Conservation (phyloP, 371 early-diverging fungal species). For the Mucor irregularis region DNA sequence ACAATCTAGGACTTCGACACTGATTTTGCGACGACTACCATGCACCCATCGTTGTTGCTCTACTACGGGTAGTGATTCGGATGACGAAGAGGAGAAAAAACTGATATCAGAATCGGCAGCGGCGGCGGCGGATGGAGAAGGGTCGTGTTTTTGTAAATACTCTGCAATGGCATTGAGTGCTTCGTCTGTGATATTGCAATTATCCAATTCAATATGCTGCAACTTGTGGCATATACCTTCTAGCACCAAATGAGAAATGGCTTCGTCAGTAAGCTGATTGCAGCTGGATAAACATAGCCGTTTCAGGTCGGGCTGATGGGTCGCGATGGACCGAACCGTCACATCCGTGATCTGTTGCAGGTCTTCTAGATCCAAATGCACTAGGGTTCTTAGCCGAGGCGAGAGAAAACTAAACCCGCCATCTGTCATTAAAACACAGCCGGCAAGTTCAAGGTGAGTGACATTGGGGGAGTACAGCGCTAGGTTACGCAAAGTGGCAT, state of each 20-base stretch:
- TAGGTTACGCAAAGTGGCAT: slow-evolving; percentile 40
- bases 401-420: slow-evolving; percentile 47
- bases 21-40: slow-evolving; percentile 24
- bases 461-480: slow-evolving; percentile 34
- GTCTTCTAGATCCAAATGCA: slow-evolving; percentile 58
- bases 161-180: slow-evolving; percentile 30
- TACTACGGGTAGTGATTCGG: neutral
- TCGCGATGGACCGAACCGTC: slow-evolving; percentile 50
- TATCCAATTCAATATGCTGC: slow-evolving; percentile 41
- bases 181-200: slow-evolving; percentile 41
- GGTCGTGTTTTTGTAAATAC: slow-evolving; percentile 13
- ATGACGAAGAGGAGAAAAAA: slow-evolving; percentile 7
- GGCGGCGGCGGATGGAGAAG: neutral
- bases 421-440: slow-evolving; percentile 50
- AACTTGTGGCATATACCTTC: slow-evolving; percentile 33
- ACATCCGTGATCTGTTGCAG: slow-evolving; percentile 46
- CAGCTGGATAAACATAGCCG: slow-evolving; percentile 57
- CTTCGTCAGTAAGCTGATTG: slow-evolving; percentile 48
- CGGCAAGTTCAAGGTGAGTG: slow-evolving; percentile 54
- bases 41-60: too few relatives aligned
- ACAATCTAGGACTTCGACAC: slow-evolving; percentile 47
- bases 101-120: slow-evolving; percentile 10
- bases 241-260: slow-evolving; percentile 34
- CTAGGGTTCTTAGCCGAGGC: slow-evolving; percentile 38
- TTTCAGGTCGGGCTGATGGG: slow-evolving; percentile 33